Base-by-base conservation (phyloP, 2,329 filamentous ascomycete genomes). In the Aspergillus awamori region DNA sequence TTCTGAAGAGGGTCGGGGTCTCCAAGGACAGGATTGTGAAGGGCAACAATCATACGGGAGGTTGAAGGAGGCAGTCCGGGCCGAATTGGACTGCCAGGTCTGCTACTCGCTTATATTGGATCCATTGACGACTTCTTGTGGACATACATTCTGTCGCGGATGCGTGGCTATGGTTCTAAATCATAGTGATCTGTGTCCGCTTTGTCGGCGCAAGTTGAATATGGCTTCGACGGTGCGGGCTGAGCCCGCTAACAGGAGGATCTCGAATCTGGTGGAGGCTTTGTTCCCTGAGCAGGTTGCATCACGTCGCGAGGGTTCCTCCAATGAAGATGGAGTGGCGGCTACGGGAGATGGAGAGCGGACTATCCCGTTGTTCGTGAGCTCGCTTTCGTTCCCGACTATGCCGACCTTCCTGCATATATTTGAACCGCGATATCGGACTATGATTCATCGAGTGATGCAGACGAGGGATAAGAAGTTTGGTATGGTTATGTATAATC, bases 351-450 rank as follows among this genome's bases (percentile, higher is more conserved):
- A 82, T 49, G 83, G 84, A 4, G 86, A 87, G 8, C 81, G 86
- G 17, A 84, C 87, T 38, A 84, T 89, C 4, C 86, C 91, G 0
- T 80, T 97, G 0, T 97, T 97, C 67, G 85, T 96, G 33, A 95
- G 91, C 76, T 92, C 92, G 0, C 77, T 96, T 8, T 86, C 91
- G 0, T 94, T 95, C 67, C 93, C 93, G 1, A 82, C 84, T 1
- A 92, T 94, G 86, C 92, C 90, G 0, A 93, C 91, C 0, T 95
- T 95, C 67, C 80, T 97, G 3, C 91, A 96, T 69, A 86, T 97
- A n/a, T 97, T 96, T 71, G 93, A 97, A 74, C 91, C 91, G n/a
- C 85, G 91, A 6, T 97, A 97, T 73, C 87, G 92, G 7, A 82
- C 95, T n/a, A 95, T 97, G 92, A 89, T 97, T 39, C 85, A 89